Percentiles rank a stretch among this genome's conserved stretches.
phyloP scores from a whole-genome alignment of 441 rosid species.

The Gossypium lobatum region DNA sequence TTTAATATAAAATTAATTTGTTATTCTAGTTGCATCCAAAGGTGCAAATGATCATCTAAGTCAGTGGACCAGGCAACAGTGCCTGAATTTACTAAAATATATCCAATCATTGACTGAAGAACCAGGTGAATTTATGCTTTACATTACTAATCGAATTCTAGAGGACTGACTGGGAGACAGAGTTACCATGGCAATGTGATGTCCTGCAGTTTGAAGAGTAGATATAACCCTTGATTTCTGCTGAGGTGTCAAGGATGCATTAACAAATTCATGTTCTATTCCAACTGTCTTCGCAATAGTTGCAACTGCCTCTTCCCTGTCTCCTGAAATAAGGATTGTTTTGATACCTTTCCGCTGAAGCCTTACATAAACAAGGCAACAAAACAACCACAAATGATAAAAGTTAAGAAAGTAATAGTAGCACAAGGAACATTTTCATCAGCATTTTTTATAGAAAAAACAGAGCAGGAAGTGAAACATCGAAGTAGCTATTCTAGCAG shows the following conservation, averaged over 20 bases:
- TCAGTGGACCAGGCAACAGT: neutral
- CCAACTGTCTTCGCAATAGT: constrained; percentile 66
- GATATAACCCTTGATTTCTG: constrained; percentile 63
- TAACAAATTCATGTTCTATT: constrained; percentile 48
- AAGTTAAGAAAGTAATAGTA: neutral
- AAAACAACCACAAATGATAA: constrained; percentile 5
- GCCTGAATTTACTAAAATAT: neutral
- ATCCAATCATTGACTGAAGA: neutral
- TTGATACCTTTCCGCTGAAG: constrained; percentile 79
- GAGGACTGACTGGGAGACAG: constrained; percentile 6
- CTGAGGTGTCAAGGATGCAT: constrained; percentile 74
- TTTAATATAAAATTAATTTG: neutral
- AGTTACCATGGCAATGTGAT: constrained; percentile 77
- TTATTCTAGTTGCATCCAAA: neutral
- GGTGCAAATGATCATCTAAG: neutral
- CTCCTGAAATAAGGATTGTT: constrained; percentile 79
- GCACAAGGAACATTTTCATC: neutral
- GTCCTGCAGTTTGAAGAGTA: constrained; percentile 74
- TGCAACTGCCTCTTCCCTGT: constrained; percentile 98
- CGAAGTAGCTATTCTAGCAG: neutral
- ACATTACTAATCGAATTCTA: neutral
- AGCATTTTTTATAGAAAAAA: neutral
- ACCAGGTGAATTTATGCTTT: neutral
- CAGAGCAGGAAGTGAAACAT: neutral
- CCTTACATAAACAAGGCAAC: constrained; percentile 30